Base-by-base conservation (phyloP, 306 rosid species). In the Prunus davidiana region DNA sequence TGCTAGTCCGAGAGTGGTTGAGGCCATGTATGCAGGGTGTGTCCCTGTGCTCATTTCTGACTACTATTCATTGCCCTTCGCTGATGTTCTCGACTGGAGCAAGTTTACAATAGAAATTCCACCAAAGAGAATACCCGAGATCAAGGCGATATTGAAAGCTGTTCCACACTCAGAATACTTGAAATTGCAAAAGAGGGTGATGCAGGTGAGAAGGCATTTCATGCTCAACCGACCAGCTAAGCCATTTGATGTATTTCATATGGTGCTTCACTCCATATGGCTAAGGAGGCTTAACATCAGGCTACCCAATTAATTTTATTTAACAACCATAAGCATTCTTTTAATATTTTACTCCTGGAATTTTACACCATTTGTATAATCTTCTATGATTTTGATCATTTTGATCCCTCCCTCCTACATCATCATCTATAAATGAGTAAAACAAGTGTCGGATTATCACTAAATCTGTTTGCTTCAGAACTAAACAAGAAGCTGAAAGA, bases 181-280 rank as follows among this genome's bases (percentile, higher is more conserved):
- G 77, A 80, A 49, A 43, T 72, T 80, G 79, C 81, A 76, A 45
- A 77, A 72, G 57, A 80, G 76, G 64, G 87, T 84, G 64, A 67
- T 22, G 78, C 70, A 67, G 72, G 87, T 80, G 30, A 58, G 76
- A 64, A 76, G 87, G 61, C 87, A 84, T 77, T 84, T 84, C 60
- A 79, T 41, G 66, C 78, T 80, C 18, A 84, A 84, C 54, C 58
- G 84, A 63, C 87, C 87, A 1, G 84, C 87, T 4, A 62, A 80
- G 43, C 82, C 84, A n/a, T 84, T 67, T 73, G 87, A 84, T 80
- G 82, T 80, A 8, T 72, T 72, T 60, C 76, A 80, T 71, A 84
- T 84, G 87, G 71, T 77, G 62, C 84, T 84, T 68, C 87, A 84
- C 72, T 84, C 87, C 2, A 38, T 84, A 12, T 84, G 87, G 87